Conservation (phyloP, 2,329 filamentous ascomycete species). For the Ampelomyces quisqualis region DNA sequence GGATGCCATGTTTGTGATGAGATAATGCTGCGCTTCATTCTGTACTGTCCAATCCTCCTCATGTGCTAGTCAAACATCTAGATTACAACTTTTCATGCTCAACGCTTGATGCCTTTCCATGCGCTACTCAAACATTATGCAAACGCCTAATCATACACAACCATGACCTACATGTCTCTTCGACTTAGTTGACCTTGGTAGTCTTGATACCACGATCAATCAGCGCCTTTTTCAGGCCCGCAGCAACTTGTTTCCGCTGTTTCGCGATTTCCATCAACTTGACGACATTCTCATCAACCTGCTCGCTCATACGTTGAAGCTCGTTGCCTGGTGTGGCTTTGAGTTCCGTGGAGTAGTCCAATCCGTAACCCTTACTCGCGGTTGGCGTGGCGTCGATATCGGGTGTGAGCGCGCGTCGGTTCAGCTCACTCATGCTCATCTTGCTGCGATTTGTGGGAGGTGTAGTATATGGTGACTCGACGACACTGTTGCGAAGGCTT, state of each 20-base stretch:
- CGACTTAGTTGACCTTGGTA: constrained; percentile 19
- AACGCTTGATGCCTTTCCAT: no score
- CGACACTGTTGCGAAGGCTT: constrained; percentile 18
- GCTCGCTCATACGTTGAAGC: constrained; percentile 41
- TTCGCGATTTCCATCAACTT: constrained; percentile 37
- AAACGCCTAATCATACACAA: constrained; percentile 27
- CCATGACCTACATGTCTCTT: constrained; percentile 6
- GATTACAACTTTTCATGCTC: not conserved
- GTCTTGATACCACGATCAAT: constrained; percentile 35
- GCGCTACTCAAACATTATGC: constrained; percentile 16
- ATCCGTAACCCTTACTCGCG: constrained; percentile 33
- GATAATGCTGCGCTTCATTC: not conserved
- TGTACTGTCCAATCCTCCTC: not conserved
- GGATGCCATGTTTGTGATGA: not conserved
- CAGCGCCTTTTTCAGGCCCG: constrained; percentile 42
- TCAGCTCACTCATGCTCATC: constrained; percentile 35
- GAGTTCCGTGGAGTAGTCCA: constrained; percentile 40
- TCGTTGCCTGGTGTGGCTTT: constrained; percentile 25
- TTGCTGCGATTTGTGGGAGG: constrained; percentile 40
- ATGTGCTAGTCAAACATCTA: not conserved
- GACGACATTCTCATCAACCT: constrained; percentile 46
- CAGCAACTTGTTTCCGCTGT: constrained; percentile 44
- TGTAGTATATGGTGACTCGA: constrained; percentile 39
- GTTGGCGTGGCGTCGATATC: constrained; percentile 31
- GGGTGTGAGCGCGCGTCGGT: constrained; percentile 33